Evolutionary conservation across 441 rosid species (phyloP).

Genomic region (Dalechampia spathulata): DNA sequence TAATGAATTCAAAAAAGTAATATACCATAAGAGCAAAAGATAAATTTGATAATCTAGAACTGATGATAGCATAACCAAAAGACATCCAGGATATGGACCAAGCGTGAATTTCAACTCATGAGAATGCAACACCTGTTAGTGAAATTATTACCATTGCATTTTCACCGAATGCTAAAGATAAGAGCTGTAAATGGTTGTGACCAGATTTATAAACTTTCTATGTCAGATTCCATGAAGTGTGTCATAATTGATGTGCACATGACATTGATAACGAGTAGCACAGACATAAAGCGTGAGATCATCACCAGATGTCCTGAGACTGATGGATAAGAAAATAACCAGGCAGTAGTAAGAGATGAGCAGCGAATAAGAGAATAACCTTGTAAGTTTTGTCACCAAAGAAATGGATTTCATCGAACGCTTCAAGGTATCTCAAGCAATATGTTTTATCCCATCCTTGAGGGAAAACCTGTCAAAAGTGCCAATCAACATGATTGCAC

Average conservation of each 20-base stretch:
- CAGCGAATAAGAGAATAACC: slow-evolving; percentile 38
- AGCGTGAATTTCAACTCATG: neutral
- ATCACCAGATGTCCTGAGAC: neutral
- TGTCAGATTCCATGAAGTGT: too few species aligned
- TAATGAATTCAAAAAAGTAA: slow-evolving; percentile 1
- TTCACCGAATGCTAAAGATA: too few species aligned
- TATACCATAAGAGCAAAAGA: neutral
- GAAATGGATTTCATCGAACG: slow-evolving; percentile 80
- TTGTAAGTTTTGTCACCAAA: slow-evolving; percentile 98
- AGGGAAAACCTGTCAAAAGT: slow-evolving; percentile 66
- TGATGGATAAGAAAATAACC: neutral
- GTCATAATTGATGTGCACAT: too few species aligned
- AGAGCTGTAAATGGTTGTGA: too few species aligned
- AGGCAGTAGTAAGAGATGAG: neutral
- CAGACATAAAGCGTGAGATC: too few species aligned
- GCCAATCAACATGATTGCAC: slow-evolving; percentile 2
- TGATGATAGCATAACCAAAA: too few species aligned
- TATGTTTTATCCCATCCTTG: slow-evolving; percentile 99
- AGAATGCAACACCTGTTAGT: too few species aligned
- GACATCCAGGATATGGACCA: neutral
- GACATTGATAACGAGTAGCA: too few species aligned
- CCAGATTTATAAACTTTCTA: too few species aligned
- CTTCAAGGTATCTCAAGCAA: slow-evolving; percentile 81
- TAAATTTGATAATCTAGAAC: too few species aligned
- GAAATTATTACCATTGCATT: too few species aligned